These are phyloP conservation scores for Curvularia sp. DNA, from an alignment of 2,329 filamentous ascomycete species.

Conservation along the genomic window DNA sequence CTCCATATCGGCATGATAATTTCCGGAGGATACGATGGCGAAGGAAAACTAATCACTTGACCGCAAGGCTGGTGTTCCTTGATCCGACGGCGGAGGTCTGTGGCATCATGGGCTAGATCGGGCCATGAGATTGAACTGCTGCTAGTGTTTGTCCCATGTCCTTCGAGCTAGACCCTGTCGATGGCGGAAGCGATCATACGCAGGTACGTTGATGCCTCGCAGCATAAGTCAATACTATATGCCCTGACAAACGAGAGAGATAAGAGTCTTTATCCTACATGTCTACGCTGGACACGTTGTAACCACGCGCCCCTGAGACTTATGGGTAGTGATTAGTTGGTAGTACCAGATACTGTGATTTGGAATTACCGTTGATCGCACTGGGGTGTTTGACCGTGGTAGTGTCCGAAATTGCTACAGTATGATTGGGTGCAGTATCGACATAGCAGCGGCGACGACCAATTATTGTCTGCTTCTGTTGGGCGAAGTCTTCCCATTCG, in stretches of 20 bases:
- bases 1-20: not conserved
- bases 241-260: not conserved
- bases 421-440: conserved; percentile 5
- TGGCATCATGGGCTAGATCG: conserved; percentile 6
- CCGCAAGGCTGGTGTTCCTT: conserved; percentile 1
- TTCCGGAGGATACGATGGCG: too few species aligned
- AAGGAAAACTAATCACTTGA: not conserved
- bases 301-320: conserved; percentile 1
- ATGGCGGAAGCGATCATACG: conserved; percentile 5
- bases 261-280: not conserved
- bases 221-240: not conserved
- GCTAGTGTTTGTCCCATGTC: conserved; percentile 1
- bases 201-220: conserved; percentile 4
- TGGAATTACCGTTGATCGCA: not conserved
- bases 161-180: not conserved
- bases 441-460: not conserved
- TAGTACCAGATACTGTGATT: not conserved
- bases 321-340: not conserved
- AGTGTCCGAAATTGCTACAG: not conserved
- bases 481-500: not conserved
- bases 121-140: not conserved
- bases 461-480: not conserved
- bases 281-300: not conserved
- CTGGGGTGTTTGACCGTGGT: not conserved
- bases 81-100: not conserved